Evolutionary conservation across 2,329 filamentous ascomycete species (phyloP).

Genomic region (Aureobasidium vineae): DNA sequence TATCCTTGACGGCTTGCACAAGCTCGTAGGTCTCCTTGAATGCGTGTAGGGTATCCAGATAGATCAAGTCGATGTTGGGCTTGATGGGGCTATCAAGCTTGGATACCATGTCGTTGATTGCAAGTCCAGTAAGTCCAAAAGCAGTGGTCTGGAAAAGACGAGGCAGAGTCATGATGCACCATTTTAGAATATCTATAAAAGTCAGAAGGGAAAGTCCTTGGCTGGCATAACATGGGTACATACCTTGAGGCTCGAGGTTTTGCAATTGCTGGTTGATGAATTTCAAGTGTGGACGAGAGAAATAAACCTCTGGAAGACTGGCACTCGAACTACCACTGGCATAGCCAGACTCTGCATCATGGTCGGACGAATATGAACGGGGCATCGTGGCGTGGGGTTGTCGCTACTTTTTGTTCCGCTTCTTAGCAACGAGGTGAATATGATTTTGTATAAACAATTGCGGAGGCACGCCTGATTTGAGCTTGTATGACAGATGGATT

Average conservation of each 20-base stretch:
- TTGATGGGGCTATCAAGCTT: conserved; percentile 65
- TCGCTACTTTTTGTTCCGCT: conserved; percentile 16
- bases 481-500: conserved; percentile 25
- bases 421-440: not conserved
- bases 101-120: conserved; percentile 65
- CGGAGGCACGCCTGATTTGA: conserved; percentile 3
- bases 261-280: conserved; percentile 90
- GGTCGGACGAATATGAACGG: conserved; percentile 34
- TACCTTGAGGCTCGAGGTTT: conserved; percentile 75
- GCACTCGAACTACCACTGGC: conserved; percentile 65
- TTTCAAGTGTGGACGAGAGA: conserved; percentile 83
- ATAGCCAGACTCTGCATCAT: conserved; percentile 76
- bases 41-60: conserved; percentile 56
- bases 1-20: conserved; percentile 65
- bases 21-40: conserved; percentile 53
- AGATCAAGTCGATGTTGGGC: conserved; percentile 52
- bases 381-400: conserved; percentile 23
- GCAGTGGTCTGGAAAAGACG: conserved; percentile 65
- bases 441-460: not conserved
- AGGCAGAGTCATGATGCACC: conserved; percentile 88
- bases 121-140: conserved; percentile 53
- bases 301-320: conserved; percentile 71
- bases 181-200: conserved; percentile 72
- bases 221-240: conserved; percentile 30
- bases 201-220: conserved; percentile 33